Conservation (phyloP, 1,284 basidiomycete species). For the Mycosarcoma mackinlayi region DNA sequence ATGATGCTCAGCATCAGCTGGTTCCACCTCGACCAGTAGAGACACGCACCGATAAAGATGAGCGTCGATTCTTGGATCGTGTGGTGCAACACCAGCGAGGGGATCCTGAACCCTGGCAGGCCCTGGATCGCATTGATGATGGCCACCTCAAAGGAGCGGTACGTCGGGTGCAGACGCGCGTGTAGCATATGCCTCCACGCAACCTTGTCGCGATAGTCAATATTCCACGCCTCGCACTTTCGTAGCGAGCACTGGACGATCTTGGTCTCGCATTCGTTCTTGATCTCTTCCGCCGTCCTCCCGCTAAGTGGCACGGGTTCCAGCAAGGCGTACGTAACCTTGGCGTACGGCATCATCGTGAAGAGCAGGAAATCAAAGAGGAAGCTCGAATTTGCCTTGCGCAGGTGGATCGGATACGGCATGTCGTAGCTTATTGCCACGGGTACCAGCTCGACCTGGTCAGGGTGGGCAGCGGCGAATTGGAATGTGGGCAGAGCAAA, state of each 20-base stretch:
- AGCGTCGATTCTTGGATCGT: conserved; percentile 18
- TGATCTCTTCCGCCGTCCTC: conserved; percentile 23
- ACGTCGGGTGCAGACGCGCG: conserved; percentile 27
- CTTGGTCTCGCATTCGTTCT: conserved; percentile 15
- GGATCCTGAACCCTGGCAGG: conserved; percentile 17
- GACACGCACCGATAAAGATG: conserved; percentile 18
- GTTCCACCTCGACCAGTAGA: conserved; percentile 31
- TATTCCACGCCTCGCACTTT: conserved; percentile 24
- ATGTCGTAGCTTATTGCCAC: conserved; percentile 33
- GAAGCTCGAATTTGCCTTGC: conserved; percentile 36
- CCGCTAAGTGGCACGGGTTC: conserved; percentile 18
- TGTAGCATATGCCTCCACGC: conserved; percentile 26
- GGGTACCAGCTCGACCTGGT: conserved; percentile 20
- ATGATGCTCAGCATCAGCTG: conserved; percentile 26
- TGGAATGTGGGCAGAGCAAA: conserved; percentile 23
- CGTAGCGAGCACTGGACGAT: conserved; percentile 32
- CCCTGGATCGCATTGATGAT: conserved; percentile 26
- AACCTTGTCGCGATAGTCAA: conserved; percentile 31
- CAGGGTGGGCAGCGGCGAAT: conserved; percentile 21
- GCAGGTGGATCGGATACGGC: conserved; percentile 30
- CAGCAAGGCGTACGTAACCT: conserved; percentile 26
- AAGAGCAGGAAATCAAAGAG: conserved; percentile 28
- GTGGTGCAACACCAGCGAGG: conserved; percentile 21
- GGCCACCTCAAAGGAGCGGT: conserved; percentile 19
- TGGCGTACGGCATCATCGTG: conserved; percentile 34